These are phyloP conservation scores for Phytophthora pinifolia DNA, from an alignment of 352 stramenopile species.

Conservation along the genomic window DNA sequence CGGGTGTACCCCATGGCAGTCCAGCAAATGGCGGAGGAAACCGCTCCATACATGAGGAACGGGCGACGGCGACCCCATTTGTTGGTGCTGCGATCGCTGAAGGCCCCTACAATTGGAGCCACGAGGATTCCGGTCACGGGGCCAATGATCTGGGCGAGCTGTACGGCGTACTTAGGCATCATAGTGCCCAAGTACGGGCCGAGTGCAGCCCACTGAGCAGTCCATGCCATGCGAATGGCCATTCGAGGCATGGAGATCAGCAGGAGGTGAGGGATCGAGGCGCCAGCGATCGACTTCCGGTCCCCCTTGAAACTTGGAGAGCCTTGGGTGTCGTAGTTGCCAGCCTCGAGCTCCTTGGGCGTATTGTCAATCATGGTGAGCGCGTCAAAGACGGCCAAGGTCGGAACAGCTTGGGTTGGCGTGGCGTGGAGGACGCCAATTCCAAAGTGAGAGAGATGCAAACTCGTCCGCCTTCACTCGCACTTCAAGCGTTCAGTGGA, in stretches of 20 bases:
- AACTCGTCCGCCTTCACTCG: too few relatives aligned
- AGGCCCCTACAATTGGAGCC: constrained; percentile 20
- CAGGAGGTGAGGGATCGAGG: constrained; percentile 26
- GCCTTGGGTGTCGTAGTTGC: constrained; percentile 17
- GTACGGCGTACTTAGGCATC: constrained; percentile 30
- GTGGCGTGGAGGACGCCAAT: constrained; percentile 4
- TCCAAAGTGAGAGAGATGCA: constrained; percentile 17
- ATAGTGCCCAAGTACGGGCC: constrained; percentile 28
- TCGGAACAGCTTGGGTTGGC: neutral
- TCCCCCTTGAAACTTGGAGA: constrained; percentile 21
- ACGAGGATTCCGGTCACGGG: constrained; percentile 27
- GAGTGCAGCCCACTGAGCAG: constrained; percentile 27
- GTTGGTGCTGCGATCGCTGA: constrained; percentile 29
- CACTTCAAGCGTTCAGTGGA: too few relatives aligned
- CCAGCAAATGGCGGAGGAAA: constrained; percentile 41
- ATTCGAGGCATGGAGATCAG: constrained; percentile 32
- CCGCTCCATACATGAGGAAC: constrained; percentile 24
- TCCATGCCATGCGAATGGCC: constrained; percentile 29
- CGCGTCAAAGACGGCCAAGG: neutral
- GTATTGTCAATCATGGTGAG: constrained; percentile 5
- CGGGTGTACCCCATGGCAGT: constrained; percentile 54
- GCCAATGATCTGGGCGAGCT: constrained; percentile 28
- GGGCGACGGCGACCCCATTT: constrained; percentile 29
- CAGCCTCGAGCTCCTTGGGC: constrained; percentile 25
- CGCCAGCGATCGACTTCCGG: constrained; percentile 12